A percentile compares a stretch with the other conserved stretches of the same genome.
Evolutionary conservation across 805 yeast genomes (phyloP).

Genomic region (Gaillardinia entomophila): DNA sequence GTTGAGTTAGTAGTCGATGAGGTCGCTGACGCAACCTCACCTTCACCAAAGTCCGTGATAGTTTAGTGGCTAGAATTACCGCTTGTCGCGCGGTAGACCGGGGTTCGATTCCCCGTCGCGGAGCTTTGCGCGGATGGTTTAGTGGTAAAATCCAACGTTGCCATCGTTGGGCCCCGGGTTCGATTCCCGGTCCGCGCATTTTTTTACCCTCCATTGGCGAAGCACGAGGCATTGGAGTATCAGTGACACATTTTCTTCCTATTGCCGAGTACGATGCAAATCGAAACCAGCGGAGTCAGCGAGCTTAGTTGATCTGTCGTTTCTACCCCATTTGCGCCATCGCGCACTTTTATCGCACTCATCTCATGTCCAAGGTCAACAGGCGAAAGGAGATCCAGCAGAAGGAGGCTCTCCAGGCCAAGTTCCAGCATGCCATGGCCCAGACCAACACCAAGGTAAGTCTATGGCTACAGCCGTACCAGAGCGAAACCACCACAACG

Average conservation of each 20-base stretch:
- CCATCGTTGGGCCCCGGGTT: slow-evolving; percentile 18
- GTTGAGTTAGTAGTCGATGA: no score
- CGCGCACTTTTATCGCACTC: no score
- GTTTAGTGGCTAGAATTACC: slow-evolving; percentile 20
- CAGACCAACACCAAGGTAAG: slow-evolving; percentile 27
- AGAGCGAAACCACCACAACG: slow-evolving; percentile 3
- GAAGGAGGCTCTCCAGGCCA: slow-evolving; percentile 43
- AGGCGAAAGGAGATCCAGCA: slow-evolving; percentile 39
- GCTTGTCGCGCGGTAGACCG: slow-evolving; percentile 21
- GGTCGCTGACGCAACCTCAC: not conserved
- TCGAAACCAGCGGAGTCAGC: no score
- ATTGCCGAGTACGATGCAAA: no score
- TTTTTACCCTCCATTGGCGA: no score
- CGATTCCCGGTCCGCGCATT: slow-evolving; percentile 16
- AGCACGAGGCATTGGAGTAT: no score
- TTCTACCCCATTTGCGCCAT: no score
- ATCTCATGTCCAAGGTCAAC: slow-evolving; percentile 16
- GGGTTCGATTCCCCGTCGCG: slow-evolving; percentile 21
- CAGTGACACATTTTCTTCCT: no score
- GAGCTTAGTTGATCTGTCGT: no score
- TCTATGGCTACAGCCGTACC: slow-evolving; percentile 31
- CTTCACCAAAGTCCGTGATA: slow-evolving; percentile 9
- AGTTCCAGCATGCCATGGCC: slow-evolving; percentile 38
- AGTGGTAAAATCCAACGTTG: slow-evolving; percentile 17
- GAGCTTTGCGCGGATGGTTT: slow-evolving; percentile 15